Evolutionary conservation across 805 yeast species (phyloP).

Genomic region (Kodamaea laetipori): DNA sequence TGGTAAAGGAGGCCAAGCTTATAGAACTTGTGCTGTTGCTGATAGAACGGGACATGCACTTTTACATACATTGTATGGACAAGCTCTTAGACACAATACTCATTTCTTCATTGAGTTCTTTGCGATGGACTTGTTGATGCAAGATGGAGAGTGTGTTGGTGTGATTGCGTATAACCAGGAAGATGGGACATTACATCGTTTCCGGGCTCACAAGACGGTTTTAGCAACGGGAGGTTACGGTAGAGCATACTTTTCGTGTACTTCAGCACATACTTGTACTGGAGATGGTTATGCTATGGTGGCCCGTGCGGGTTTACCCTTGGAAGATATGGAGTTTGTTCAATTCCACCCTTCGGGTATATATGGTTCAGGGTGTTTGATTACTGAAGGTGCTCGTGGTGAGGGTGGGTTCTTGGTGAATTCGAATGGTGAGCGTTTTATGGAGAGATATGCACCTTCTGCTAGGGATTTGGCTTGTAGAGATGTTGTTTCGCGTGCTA

Average conservation of each 20-base stretch:
- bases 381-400: slow-evolving; percentile 99
- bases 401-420: slow-evolving; percentile 98
- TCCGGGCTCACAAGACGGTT: slow-evolving; percentile 94
- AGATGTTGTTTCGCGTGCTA: slow-evolving; percentile 97
- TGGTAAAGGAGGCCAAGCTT: slow-evolving; percentile 99
- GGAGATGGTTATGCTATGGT: slow-evolving; percentile 99
- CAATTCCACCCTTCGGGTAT: slow-evolving; percentile 99
- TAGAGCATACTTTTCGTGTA: slow-evolving; percentile 96
- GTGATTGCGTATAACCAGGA: slow-evolving; percentile 97
- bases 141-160: slow-evolving; percentile 95
- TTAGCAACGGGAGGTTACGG: slow-evolving; percentile 99
- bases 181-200: slow-evolving; percentile 97
- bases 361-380: slow-evolving; percentile 97
- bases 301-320: slow-evolving; percentile 95
- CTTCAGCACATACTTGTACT: slow-evolving; percentile 99
- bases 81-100: slow-evolving; percentile 93
- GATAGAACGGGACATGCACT: slow-evolving; percentile 99
- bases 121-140: slow-evolving; percentile 92
- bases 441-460: slow-evolving; percentile 99
- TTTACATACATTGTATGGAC: slow-evolving; percentile 94
- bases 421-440: slow-evolving; percentile 97
- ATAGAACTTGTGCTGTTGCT: slow-evolving; percentile 99
- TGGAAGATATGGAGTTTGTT: slow-evolving; percentile 95
- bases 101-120: slow-evolving; percentile 98
- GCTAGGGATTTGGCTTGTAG: slow-evolving; percentile 98